Conservation (phyloP, 169 alveolate species). For the Eimeria mitis region DNA sequence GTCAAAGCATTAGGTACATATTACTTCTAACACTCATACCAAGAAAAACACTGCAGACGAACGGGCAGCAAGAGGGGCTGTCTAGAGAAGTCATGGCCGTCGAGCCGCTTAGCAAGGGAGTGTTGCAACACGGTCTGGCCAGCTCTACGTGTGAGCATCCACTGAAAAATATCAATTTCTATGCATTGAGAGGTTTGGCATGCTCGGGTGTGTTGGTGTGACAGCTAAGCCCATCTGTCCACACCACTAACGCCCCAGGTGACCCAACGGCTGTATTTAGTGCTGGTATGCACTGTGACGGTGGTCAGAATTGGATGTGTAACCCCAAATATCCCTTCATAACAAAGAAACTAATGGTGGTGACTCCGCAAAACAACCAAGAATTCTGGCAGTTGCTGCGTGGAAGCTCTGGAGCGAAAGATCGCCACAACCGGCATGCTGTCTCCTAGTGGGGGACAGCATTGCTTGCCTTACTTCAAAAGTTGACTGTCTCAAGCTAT, state of each 20-base stretch:
- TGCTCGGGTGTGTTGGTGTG: neutral
- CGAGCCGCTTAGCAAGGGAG: neutral
- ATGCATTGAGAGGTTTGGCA: neutral
- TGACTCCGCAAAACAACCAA: neutral
- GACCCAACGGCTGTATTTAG: neutral
- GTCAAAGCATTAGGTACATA: neutral
- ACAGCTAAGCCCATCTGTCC: neutral
- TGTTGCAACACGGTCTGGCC: neutral
- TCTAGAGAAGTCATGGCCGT: neutral
- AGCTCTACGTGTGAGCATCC: neutral
- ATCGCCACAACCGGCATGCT: neutral
- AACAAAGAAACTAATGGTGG: neutral
- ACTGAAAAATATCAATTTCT: neutral
- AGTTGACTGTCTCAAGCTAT: neutral
- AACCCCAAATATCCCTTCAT: too few species aligned
- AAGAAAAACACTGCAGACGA: neutral
- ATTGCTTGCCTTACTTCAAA: conserved; percentile 7
- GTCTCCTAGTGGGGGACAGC: neutral
- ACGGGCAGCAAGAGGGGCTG: neutral
- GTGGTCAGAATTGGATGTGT: neutral
- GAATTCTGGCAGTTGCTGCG: neutral
- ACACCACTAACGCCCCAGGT: neutral
- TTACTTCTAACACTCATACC: neutral
- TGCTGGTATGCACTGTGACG: neutral
- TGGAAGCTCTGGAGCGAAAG: neutral